These are phyloP conservation scores for Pyrrhoderma lamaoense DNA, from an alignment of 1,284 basidiomycete species.

Conservation along the genomic window DNA sequence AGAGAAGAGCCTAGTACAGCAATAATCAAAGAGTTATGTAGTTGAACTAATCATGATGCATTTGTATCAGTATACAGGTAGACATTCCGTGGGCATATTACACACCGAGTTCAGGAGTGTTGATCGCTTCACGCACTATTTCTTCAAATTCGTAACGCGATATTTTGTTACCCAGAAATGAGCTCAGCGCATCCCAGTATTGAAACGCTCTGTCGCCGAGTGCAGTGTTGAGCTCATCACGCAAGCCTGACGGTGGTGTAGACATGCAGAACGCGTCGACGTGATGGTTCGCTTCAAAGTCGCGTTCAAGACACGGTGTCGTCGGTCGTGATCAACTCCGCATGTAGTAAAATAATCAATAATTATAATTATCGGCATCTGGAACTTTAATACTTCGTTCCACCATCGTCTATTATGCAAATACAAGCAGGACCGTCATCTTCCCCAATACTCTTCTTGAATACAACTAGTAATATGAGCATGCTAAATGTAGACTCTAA, in stretches of 20 bases:
- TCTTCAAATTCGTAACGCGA: conserved; percentile 74
- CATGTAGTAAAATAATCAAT: no score
- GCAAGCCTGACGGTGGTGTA: conserved; percentile 32
- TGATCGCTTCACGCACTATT: conserved; percentile 52
- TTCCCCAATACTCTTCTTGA: no score
- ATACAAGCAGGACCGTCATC: no score
- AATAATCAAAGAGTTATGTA: conserved; percentile 76
- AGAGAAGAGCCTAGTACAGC: conserved; percentile 73
- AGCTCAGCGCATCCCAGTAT: conserved; percentile 59
- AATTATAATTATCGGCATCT: no score
- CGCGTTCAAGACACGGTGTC: neutral
- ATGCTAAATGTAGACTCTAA: no score
- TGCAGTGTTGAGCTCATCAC: conserved; percentile 42
- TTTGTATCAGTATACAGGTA: neutral
- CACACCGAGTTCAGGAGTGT: conserved; percentile 54
- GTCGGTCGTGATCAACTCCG: no score
- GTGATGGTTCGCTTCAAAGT: neutral
- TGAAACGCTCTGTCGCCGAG: conserved; percentile 51
- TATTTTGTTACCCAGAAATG: conserved; percentile 59
- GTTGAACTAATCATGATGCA: conserved; percentile 45
- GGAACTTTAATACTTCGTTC: no score
- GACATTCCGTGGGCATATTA: conserved; percentile 1
- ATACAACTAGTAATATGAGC: no score
- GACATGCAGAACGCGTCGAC: conserved; percentile 36
- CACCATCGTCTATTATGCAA: no score